Conservation (phyloP, 805 yeast genomes). For the Candida nonsorbophila region DNA sequence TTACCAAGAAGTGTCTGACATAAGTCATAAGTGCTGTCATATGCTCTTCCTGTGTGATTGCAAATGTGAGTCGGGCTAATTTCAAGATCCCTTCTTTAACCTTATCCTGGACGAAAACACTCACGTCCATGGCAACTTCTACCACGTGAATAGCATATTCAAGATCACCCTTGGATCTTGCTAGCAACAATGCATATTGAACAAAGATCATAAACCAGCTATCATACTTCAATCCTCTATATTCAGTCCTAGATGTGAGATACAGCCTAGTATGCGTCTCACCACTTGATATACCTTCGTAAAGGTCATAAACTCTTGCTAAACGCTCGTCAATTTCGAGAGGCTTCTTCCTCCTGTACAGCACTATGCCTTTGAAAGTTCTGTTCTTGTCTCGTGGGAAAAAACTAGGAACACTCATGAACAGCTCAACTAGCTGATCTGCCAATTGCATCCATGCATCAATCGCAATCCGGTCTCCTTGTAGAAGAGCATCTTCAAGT, state of each 20-base stretch:
- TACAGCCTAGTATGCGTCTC: conserved; percentile 23
- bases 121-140: conserved; percentile 70
- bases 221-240: conserved; percentile 71
- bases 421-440: conserved; percentile 76
- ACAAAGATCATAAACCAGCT: conserved; percentile 84
- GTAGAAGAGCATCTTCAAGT: conserved; percentile 31
- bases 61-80: conserved; percentile 64
- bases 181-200: conserved; percentile 66
- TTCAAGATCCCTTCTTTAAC: conserved; percentile 54
- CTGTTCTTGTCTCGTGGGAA: conserved; percentile 73
- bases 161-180: conserved; percentile 60
- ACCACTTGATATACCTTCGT: conserved; percentile 45
- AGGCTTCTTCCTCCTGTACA: conserved; percentile 54
- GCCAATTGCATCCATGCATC: conserved; percentile 82
- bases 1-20: conserved; percentile 58
- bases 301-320: conserved; percentile 59
- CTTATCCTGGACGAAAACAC: conserved; percentile 69
- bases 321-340: conserved; percentile 70
- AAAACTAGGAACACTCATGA: conserved; percentile 70
- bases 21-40: conserved; percentile 46
- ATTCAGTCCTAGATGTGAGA: conserved; percentile 50
- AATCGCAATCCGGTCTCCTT: conserved; percentile 52
- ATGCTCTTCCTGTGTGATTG: conserved; percentile 43
- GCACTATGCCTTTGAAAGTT: conserved; percentile 61
- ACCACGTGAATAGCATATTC: conserved; percentile 48